Conservation (phyloP, 768 basidiomycete genomes). For the Piloderma croceum region DNA sequence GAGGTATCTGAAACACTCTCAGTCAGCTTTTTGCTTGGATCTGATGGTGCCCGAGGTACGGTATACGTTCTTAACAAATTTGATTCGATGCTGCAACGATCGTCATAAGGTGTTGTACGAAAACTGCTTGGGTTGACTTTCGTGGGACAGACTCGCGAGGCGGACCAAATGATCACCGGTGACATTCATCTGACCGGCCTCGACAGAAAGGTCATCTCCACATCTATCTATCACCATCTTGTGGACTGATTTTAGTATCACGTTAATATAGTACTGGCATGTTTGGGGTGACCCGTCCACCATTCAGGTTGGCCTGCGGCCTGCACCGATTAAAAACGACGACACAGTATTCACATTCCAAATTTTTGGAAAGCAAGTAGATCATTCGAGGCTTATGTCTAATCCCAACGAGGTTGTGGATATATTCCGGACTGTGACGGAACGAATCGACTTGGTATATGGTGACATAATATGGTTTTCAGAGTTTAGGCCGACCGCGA, state of each 20-base stretch:
- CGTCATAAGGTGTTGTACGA: conserved; percentile 28
- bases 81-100: no score
- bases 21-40: conserved; percentile 37
- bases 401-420: background rate
- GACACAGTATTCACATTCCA: no score
- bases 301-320: no score
- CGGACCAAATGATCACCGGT: conserved; percentile 4
- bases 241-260: no score
- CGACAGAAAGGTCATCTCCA: conserved; percentile 5
- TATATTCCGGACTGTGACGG: conserved; percentile 2
- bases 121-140: conserved; percentile 38
- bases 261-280: conserved; percentile 9
- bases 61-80: background rate
- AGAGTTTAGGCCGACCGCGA: conserved; percentile 19
- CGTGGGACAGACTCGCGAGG: conserved; percentile 26
- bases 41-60: conserved; percentile 33
- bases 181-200: conserved; percentile 15
- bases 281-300: conserved; percentile 10
- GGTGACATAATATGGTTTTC: conserved; percentile 21
- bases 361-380: no score
- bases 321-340: no score
- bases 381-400: conserved; percentile 1
- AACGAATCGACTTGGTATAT: conserved; percentile 26
- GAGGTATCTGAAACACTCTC: conserved; percentile 23
- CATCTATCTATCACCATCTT: background rate